Percentiles rank a stretch among this genome's conserved stretches.
These are phyloP conservation scores for Diddensiella transvaalensis DNA, from an alignment of 805 yeast genomes.

Conservation along the genomic window DNA sequence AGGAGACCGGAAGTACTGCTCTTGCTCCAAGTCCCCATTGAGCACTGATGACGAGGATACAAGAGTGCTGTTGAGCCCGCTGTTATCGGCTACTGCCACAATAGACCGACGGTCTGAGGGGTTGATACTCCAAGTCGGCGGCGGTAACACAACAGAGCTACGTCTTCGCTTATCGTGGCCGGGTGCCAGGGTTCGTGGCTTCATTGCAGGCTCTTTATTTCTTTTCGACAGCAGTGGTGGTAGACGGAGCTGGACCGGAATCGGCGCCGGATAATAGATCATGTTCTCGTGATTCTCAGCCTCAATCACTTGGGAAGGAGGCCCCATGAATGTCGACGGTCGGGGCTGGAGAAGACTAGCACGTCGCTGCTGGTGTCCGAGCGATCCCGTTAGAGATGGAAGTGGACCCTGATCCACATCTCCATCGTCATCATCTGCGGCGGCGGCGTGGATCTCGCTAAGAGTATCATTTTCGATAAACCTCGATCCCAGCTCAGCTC, in stretches of 20 bases:
- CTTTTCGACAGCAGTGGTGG: constrained; percentile 33
- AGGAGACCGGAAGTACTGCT: constrained; percentile 9
- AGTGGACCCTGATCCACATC: neutral
- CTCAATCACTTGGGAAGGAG: constrained; percentile 1
- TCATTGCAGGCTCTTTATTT: constrained; percentile 7
- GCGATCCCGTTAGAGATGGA: neutral
- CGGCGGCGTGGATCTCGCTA: neutral
- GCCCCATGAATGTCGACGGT: constrained; percentile 5
- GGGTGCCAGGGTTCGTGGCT: constrained; percentile 1
- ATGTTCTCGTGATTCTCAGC: constrained; percentile 8
- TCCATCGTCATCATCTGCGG: neutral
- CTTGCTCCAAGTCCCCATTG: neutral
- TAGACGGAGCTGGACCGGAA: constrained; percentile 32
- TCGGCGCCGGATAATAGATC: constrained; percentile 35
- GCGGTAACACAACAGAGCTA: constrained; percentile 9
- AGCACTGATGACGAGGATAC: neutral
- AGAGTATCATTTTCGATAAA: neutral
- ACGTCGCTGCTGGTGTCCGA: neutral
- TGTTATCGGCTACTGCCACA: constrained; percentile 2
- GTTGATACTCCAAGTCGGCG: constrained; percentile 10
- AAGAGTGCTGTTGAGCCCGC: neutral
- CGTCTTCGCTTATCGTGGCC: constrained; percentile 4
- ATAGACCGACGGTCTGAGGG: constrained; percentile 10
- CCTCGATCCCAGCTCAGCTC: neutral
- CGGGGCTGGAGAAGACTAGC: neutral